phyloP scores from a whole-genome alignment of 441 rosid genomes.

The Erodium trifolium region DNA sequence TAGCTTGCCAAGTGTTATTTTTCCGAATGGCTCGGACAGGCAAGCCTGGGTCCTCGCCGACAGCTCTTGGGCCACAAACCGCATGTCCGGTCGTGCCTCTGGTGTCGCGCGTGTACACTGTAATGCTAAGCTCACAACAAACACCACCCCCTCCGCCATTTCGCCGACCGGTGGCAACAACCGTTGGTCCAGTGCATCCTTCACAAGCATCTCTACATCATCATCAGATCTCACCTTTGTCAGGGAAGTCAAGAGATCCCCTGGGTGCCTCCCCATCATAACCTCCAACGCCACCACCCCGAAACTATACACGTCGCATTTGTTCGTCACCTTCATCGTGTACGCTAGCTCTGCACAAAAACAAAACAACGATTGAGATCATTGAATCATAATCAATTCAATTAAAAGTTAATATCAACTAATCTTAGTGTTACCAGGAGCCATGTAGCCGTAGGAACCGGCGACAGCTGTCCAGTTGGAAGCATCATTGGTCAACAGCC shows the following conservation, averaged over 20 bases:
- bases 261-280: constrained; percentile 64
- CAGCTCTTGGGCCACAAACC: constrained; percentile 44
- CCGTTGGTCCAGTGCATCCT: constrained; percentile 43
- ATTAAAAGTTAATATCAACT: background rate
- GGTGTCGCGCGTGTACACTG: constrained; percentile 34
- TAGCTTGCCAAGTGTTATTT: constrained; percentile 20
- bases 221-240: constrained; percentile 11
- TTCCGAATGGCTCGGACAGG: constrained; percentile 24
- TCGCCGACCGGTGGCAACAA: constrained; percentile 33
- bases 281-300: constrained; percentile 52
- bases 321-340: constrained; percentile 43
- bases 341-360: constrained; percentile 44
- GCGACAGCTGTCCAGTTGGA: constrained; percentile 51
- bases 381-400: background rate
- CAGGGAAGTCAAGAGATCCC: constrained; percentile 38
- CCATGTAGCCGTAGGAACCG: constrained; percentile 62
- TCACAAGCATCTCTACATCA: constrained; percentile 20
- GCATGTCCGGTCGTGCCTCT: constrained; percentile 44
- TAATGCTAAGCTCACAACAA: constrained; percentile 29
- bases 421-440: constrained; percentile 41
- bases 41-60: constrained; percentile 30
- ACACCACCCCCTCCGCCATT: constrained; percentile 39
- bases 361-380: background rate
- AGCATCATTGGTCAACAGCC: constrained; percentile 36
- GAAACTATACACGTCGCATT: constrained; percentile 55